Conservation (phyloP, 306 rosid genomes). For the Rosa multiflora region DNA sequence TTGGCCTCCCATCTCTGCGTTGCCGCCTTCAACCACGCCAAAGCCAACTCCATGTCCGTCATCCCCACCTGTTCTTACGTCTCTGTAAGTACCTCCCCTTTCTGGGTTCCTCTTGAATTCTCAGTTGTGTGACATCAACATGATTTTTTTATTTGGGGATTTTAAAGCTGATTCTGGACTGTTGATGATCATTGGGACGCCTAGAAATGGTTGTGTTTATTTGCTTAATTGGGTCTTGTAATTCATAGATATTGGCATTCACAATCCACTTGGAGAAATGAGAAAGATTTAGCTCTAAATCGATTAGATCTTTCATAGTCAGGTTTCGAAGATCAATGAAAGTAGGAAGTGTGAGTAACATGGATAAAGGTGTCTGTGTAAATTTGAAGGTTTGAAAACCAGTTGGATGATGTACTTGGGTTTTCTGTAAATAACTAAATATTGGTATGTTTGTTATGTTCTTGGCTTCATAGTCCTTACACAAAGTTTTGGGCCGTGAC, state of each 20-base stretch:
- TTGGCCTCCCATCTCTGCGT: conserved; percentile 74
- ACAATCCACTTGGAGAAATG: background rate
- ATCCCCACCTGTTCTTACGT: conserved; percentile 82
- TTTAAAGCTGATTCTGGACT: background rate
- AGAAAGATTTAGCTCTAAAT: too few species aligned
- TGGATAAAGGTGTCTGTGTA: background rate
- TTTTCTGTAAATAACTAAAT: too few species aligned
- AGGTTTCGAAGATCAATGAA: background rate
- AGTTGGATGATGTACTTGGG: background rate
- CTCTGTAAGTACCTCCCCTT: conserved; percentile 52
- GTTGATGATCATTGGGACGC: background rate
- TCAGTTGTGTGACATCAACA: background rate
- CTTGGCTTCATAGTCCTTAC: background rate
- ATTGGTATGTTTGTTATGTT: background rate
- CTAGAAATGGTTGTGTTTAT: background rate
- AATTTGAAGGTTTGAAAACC: background rate
- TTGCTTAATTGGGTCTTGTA: background rate
- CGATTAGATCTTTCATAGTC: background rate
- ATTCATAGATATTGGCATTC: background rate
- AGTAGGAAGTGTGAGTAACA: background rate
- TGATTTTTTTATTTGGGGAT: background rate
- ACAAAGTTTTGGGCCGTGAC: background rate
- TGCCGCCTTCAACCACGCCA: conserved; percentile 84
- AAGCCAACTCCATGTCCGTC: conserved; percentile 49
- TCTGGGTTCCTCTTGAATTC: background rate